Evolutionary conservation across 2,329 filamentous ascomycete genomes (phyloP).

Genomic region (Aspergillus bombycis): DNA sequence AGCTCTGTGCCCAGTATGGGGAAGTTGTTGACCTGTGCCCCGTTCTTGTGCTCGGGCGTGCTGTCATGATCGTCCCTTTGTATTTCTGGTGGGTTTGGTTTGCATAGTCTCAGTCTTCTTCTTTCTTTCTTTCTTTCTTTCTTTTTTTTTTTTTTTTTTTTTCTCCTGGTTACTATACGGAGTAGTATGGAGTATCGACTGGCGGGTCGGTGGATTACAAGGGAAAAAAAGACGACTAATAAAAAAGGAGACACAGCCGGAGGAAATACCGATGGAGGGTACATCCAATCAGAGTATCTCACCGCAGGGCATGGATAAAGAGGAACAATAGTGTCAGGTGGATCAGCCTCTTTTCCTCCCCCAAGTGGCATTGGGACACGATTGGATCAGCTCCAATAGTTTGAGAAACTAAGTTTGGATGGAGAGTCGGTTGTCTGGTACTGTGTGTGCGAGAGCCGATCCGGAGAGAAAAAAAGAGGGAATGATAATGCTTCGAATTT

Average conservation of each 20-base stretch:
- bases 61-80: not conserved
- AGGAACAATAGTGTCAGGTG: not conserved
- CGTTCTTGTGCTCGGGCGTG: not conserved
- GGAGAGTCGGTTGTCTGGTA: not conserved
- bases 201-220: not conserved
- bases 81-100: not conserved
- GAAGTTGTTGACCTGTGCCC: not conserved
- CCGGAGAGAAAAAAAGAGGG: not conserved
- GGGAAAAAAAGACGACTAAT: not conserved
- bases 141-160: too few species aligned
- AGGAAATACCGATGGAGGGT: not conserved
- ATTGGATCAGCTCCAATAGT: constrained; percentile 1
- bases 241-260: not conserved
- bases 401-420: not conserved
- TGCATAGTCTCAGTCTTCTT: not conserved
- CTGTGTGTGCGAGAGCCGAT: not conserved
- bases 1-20: not conserved
- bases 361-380: not conserved
- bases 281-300: not conserved
- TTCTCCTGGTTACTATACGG: not conserved
- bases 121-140: not conserved
- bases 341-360: not conserved
- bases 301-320: not conserved
- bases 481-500: not conserved
- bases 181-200: not conserved